Conservation (phyloP, 2,329 filamentous ascomycete genomes). For the Stylonectria norvegica region DNA sequence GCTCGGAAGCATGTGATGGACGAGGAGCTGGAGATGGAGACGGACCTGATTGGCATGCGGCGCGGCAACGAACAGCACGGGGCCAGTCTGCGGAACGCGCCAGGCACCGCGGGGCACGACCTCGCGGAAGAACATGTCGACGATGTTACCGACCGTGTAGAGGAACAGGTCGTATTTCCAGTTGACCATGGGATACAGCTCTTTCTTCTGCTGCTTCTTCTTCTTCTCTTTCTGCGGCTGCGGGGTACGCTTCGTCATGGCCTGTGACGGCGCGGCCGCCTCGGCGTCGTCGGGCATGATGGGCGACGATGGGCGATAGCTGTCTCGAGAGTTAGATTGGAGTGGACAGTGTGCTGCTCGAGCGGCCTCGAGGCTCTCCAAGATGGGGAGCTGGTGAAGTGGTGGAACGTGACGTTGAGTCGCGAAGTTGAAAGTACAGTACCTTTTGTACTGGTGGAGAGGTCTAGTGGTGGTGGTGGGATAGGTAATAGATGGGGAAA, state of each 20-base stretch:
- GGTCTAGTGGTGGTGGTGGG: no score
- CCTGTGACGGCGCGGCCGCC: slow-evolving; percentile 22
- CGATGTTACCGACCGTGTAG: slow-evolving; percentile 74
- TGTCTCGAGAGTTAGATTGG: neutral
- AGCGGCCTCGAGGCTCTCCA: no score
- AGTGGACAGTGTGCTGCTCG: no score
- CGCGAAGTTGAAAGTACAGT: no score
- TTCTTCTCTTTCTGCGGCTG: no score
- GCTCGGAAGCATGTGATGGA: slow-evolving; percentile 1
- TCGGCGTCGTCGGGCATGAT: slow-evolving; percentile 1
- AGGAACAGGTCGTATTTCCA: slow-evolving; percentile 77
- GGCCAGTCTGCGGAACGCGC: slow-evolving; percentile 85
- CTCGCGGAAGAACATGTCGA: slow-evolving; percentile 97
- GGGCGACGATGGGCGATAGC: neutral
- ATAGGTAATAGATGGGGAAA: neutral
- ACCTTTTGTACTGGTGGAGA: no score
- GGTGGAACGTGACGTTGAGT: no score
- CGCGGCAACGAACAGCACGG: slow-evolving; percentile 91
- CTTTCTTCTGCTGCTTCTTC: no score
- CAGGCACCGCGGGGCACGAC: slow-evolving; percentile 92
- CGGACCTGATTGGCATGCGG: slow-evolving; percentile 92
- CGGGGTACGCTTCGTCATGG: slow-evolving; percentile 21
- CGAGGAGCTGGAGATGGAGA: slow-evolving; percentile 8
- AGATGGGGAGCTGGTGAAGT: no score
- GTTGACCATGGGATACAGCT: slow-evolving; percentile 66